Evolutionary conservation across 768 basidiomycete species (phyloP).

Genomic region (Rhodotorula diobovata): DNA sequence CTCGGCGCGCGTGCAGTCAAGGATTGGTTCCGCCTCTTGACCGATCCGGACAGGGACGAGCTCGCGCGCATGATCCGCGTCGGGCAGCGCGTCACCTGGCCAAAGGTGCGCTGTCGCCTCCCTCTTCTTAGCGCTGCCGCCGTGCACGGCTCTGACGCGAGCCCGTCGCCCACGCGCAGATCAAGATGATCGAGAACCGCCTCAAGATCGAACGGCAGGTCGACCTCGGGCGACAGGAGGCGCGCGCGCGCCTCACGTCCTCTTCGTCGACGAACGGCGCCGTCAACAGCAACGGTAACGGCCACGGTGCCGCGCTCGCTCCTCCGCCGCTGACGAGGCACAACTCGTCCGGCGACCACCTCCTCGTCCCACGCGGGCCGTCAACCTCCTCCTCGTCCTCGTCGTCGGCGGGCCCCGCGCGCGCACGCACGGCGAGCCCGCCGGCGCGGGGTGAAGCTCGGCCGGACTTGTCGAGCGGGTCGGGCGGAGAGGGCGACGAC

Average conservation of each 20-base stretch:
- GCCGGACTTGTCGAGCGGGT: too few relatives aligned
- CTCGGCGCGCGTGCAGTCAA: conserved; percentile 54
- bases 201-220: conserved; percentile 49
- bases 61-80: conserved; percentile 79
- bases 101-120: conserved; percentile 59
- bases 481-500: too few relatives aligned
- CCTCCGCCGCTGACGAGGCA: neutral
- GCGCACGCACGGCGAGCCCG: too few relatives aligned
- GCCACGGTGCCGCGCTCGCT: neutral
- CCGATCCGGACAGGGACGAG: conserved; percentile 51
- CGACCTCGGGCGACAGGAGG: conserved; percentile 35
- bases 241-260: conserved; percentile 6
- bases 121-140: neutral
- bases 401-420: too few relatives aligned
- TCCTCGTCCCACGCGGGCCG: neutral
- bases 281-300: too few relatives aligned
- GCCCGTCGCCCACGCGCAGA: conserved; percentile 49
- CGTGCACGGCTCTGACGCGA: neutral
- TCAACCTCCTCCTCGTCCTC: too few relatives aligned
- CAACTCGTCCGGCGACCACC: neutral
- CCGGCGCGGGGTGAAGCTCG: too few relatives aligned
- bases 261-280: neutral
- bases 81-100: conserved; percentile 91
- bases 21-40: conserved; percentile 71
- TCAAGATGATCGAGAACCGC: conserved; percentile 93